phyloP scores from a whole-genome alignment of 805 yeast species.

The Starmera caribaea region DNA sequence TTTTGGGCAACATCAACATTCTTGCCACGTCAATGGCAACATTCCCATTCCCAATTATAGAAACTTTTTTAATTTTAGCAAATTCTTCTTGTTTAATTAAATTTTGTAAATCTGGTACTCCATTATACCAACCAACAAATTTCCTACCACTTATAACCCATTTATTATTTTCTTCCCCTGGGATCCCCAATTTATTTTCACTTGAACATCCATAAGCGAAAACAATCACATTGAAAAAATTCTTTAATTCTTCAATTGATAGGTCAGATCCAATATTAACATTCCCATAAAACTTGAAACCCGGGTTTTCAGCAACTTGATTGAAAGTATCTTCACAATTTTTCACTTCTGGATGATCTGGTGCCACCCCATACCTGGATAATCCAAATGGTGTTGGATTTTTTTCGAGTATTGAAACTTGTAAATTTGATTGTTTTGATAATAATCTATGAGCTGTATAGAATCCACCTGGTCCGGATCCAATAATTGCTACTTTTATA shows the following conservation, averaged over 20 bases:
- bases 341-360: conserved; percentile 97
- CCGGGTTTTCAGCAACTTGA: conserved; percentile 24
- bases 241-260: conserved; percentile 34
- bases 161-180: conserved; percentile 49
- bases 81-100: conserved; percentile 46
- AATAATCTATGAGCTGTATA: conserved; percentile 75
- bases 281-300: conserved; percentile 62
- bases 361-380: conserved; percentile 94
- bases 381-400: conserved; percentile 89
- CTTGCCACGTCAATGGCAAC: conserved; percentile 91
- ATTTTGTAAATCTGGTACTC: conserved; percentile 54
- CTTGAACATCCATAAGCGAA: conserved; percentile 79
- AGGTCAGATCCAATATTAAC: conserved; percentile 58
- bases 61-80: conserved; percentile 45
- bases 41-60: conserved; percentile 93
- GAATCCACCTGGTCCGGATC: conserved; percentile 96
- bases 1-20: conserved; percentile 50
- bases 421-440: conserved; percentile 30
- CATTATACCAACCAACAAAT: conserved; percentile 96
- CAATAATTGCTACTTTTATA: conserved; percentile 43
- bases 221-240: conserved; percentile 62
- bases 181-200: conserved; percentile 37
- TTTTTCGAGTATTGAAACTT: conserved; percentile 72
- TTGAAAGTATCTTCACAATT: conserved; percentile 64
- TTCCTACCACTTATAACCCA: conserved; percentile 65